A percentile compares a stretch with the other conserved stretches of the same genome.
phyloP scores from a whole-genome alignment of 345 rosid genomes.

The Eutrema heterophyllum region DNA sequence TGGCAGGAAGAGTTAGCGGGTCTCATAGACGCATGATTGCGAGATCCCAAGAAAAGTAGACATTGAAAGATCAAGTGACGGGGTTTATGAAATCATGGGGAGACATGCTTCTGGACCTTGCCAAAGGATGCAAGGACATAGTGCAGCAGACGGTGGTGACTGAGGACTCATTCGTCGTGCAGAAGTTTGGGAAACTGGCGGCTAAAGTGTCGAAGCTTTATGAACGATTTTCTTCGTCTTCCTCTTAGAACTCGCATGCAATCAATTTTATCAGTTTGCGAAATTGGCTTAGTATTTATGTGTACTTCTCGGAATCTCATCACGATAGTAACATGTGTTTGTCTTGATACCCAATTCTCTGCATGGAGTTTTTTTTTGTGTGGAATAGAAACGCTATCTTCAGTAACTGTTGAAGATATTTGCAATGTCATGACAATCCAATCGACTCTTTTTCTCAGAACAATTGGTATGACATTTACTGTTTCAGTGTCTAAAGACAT shows the following conservation, averaged over 20 bases:
- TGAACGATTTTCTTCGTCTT: slow-evolving; percentile 77
- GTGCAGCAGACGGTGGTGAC: slow-evolving; percentile 57
- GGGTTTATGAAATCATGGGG: slow-evolving; percentile 83
- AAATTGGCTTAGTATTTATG: not conserved
- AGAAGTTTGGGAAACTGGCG: slow-evolving; percentile 59
- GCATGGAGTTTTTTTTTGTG: not conserved
- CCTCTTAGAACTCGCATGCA: slow-evolving; percentile 74
- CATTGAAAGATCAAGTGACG: slow-evolving; percentile 61
- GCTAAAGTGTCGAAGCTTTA: slow-evolving; percentile 55
- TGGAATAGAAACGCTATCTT: too few species aligned
- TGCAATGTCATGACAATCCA: too few species aligned
- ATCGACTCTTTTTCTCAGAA: too few species aligned
- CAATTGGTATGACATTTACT: too few species aligned
- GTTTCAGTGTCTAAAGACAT: too few species aligned
- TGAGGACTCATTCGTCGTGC: slow-evolving; percentile 69
- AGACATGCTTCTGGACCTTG: slow-evolving; percentile 73
- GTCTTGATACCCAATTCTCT: not conserved
- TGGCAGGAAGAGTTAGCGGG: slow-evolving; percentile 77
- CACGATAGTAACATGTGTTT: not conserved
- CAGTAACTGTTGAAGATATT: too few species aligned
- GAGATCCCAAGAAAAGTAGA: slow-evolving; percentile 36
- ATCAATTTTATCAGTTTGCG: not conserved
- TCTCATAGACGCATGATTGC: slow-evolving; percentile 46
- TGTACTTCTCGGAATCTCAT: not conserved
- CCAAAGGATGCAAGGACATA: slow-evolving; percentile 67